phyloP scores from a whole-genome alignment of 208 protist genomes.

The Trypanosoma cruzi region DNA sequence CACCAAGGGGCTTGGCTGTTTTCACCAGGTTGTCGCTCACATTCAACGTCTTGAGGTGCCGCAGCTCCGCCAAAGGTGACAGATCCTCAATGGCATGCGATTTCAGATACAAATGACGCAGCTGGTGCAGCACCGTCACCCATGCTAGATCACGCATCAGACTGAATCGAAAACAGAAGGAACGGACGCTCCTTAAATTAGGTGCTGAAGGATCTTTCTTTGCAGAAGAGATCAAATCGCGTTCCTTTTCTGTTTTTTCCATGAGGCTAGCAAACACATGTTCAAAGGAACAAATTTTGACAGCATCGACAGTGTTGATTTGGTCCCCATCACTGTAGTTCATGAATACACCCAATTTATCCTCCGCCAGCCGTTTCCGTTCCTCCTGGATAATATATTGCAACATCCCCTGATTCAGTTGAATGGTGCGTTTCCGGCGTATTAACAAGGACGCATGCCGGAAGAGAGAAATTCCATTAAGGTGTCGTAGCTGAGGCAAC shows the following conservation, averaged over 20 bases:
- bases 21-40: conserved; percentile 71
- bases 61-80: conserved; percentile 47
- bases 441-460: conserved; percentile 10
- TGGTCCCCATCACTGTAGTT: neutral
- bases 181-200: conserved; percentile 7
- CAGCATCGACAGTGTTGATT: neutral
- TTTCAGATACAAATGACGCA: conserved; percentile 39
- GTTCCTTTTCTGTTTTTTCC: conserved; percentile 12
- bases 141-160: conserved; percentile 23
- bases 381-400: conserved; percentile 29
- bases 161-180: conserved; percentile 30
- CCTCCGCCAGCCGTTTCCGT: conserved; percentile 9
- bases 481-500: conserved; percentile 18
- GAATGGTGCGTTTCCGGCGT: conserved; percentile 23
- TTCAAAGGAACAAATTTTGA: conserved; percentile 17
- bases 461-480: conserved; percentile 24
- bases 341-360: neutral
- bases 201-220: neutral
- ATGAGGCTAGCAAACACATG: conserved; percentile 18
- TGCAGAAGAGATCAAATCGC: neutral
- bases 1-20: conserved; percentile 41
- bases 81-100: conserved; percentile 61
- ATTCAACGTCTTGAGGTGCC: conserved; percentile 60
- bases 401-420: conserved; percentile 10
- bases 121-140: conserved; percentile 41